Evolutionary conservation across 495 filamentous ascomycete species (phyloP).

Genomic region (Oleoguttula mirabilis): DNA sequence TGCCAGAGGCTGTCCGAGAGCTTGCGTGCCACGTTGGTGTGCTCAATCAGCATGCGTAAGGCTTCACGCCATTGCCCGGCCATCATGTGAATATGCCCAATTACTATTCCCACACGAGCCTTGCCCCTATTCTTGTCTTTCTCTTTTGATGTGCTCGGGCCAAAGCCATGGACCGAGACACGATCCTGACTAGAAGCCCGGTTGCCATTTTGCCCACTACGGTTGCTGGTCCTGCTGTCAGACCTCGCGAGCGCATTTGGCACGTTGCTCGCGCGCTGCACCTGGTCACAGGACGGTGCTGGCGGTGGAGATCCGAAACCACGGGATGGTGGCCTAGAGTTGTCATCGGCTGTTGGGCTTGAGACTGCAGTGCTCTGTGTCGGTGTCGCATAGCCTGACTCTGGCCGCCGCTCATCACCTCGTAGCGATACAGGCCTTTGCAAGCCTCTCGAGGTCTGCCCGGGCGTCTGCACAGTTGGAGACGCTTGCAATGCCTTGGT

Average conservation of each 20-base stretch:
- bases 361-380: conserved; percentile 5
- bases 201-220: conserved; percentile 21
- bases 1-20: conserved; percentile 92
- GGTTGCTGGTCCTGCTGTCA: conserved; percentile 9
- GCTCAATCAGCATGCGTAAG: conserved; percentile 70
- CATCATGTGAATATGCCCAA: conserved; percentile 77
- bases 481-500: conserved; percentile 75
- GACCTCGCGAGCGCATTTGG: conserved; percentile 21
- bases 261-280: conserved; percentile 3
- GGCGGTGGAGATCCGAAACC: conserved; percentile 6
- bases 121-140: conserved; percentile 71
- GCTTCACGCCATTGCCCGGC: conserved; percentile 86
- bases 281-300: conserved; percentile 14
- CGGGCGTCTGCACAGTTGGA: conserved; percentile 66
- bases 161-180: conserved; percentile 74
- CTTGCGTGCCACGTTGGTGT: conserved; percentile 60
- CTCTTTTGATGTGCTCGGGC: conserved; percentile 58
- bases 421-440: conserved; percentile 12
- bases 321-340: conserved; percentile 3
- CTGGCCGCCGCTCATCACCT: conserved; percentile 6
- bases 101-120: conserved; percentile 63
- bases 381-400: conserved; percentile 6
- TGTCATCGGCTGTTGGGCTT: conserved; percentile 9
- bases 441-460: conserved; percentile 28
- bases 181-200: conserved; percentile 56